Base-by-base conservation (phyloP, 1,284 basidiomycete genomes). In the Ganoderma sp. region DNA sequence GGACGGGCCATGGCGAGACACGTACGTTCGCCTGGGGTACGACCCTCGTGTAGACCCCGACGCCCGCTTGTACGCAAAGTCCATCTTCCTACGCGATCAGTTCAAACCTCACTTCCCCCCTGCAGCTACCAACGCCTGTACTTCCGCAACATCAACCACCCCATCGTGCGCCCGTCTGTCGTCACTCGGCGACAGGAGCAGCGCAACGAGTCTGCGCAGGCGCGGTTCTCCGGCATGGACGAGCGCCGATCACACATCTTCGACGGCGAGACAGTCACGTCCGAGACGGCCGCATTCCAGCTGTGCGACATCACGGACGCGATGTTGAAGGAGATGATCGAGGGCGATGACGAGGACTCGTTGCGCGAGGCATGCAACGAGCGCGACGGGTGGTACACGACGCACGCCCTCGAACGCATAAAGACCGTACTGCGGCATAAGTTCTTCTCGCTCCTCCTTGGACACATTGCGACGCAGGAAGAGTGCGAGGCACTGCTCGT, bases 1-100 rank as follows among this genome's bases (percentile, higher is more conserved):
- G 69, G 97, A 98, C 71, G 97, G 97, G 0, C 95, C 96, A 2
- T 99, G 94, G 91, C 86, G 95, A 63, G 97, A 99, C 76, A 93
- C 93, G 9, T 85, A 97, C 59, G 87, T 99, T 34, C 87, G 90
- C 56, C 93, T 96, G 68, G 91, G 91, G 3, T 99, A 97, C 77
- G 97, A 99, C 77, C 96, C 97, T 14, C 84, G 96, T 61, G 83
- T 84, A 70, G 86, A 94, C 71, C 83, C 84, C 0, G 81, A 85
- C 52, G 90, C 93, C 54, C 86, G 94, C 71, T 88, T 95, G 95
- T 96, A 75, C 70, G 81, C 72, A 39, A 37, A 37, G 45, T 56
- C n/a, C 17, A n/a, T n/a, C 25, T 42, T 39, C 6, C 8, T 45
- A n/a, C 22, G 1, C 41, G 59, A 7, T n/a, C 59, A 22, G 60